A percentile compares a stretch with the other conserved stretches of the same genome.
These are phyloP conservation scores for Salix udensis DNA, from an alignment of 345 rosid genomes.

Conservation along the genomic window DNA sequence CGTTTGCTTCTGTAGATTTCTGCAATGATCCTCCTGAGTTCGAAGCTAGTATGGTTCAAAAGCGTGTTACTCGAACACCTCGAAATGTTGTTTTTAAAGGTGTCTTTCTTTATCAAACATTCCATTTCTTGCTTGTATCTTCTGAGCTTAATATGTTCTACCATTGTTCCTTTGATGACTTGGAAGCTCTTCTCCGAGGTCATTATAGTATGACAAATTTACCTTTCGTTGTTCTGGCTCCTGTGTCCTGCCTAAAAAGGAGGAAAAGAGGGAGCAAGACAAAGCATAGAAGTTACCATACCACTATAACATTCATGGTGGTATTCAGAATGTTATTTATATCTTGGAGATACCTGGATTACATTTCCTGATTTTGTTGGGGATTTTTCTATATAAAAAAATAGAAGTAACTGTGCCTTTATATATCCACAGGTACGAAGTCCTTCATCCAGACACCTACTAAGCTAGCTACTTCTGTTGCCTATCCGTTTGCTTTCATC, in stretches of 20 bases:
- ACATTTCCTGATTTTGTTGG: not conserved
- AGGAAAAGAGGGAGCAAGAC: not conserved
- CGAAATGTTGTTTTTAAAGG: constrained; percentile 76
- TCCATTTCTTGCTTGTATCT: not conserved
- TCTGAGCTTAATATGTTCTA: not conserved
- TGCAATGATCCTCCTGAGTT: constrained; percentile 40
- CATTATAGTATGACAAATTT: not conserved
- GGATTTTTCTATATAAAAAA: not conserved
- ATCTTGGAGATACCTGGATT: not conserved
- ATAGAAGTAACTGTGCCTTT: constrained; percentile 1
- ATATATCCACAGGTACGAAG: constrained; percentile 53
- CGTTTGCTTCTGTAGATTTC: constrained; percentile 43
- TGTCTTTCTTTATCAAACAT: constrained; percentile 15
- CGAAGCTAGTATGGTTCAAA: constrained; percentile 44
- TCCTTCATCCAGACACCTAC: constrained; percentile 59
- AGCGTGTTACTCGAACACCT: constrained; percentile 47
- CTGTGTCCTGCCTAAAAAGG: not conserved
- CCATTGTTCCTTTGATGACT: not conserved
- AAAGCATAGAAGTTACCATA: not conserved
- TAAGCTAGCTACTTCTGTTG: constrained; percentile 69
- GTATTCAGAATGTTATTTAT: not conserved
- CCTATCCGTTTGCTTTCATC: constrained; percentile 87
- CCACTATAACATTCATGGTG: not conserved
- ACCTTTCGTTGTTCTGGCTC: not conserved
- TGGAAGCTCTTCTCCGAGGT: not conserved